A percentile compares a stretch with the other conserved stretches of the same genome.
Conservation (phyloP, 345 rosid species). For the Salix dunnii region DNA sequence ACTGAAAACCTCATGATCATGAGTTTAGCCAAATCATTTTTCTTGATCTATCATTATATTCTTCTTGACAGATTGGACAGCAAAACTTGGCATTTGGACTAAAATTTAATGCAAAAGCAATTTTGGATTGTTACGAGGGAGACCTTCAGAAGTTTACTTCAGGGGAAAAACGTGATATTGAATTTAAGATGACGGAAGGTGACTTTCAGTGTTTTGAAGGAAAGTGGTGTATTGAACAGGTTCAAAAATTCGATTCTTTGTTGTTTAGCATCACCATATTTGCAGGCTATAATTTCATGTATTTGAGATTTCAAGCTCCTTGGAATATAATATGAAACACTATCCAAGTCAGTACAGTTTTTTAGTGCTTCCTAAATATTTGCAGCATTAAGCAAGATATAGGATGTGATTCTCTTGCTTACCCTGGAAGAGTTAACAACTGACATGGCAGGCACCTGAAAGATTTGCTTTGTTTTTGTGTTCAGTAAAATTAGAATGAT, state of each 20-base stretch:
- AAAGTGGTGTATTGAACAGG: conserved; percentile 92
- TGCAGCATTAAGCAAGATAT: background rate
- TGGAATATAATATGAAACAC: background rate
- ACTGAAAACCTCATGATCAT: background rate
- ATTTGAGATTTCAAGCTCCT: background rate
- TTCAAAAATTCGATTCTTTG: conserved; percentile 13
- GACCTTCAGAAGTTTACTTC: conserved; percentile 57
- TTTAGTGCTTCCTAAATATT: background rate
- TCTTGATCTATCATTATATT: conserved; percentile 5
- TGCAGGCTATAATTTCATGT: background rate
- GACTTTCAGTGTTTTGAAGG: conserved; percentile 87
- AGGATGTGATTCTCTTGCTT: background rate
- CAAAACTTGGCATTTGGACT: conserved; percentile 73
- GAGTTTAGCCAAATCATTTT: background rate
- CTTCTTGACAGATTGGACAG: conserved; percentile 63
- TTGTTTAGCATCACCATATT: background rate
- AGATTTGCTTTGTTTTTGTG: background rate
- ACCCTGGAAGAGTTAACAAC: background rate
- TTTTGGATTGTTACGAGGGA: conserved; percentile 82
- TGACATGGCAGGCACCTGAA: background rate
- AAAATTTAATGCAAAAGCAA: conserved; percentile 82
- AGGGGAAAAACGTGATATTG: conserved; percentile 72
- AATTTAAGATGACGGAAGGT: conserved; percentile 86
- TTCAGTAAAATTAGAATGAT: background rate
- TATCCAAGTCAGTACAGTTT: background rate